Base-by-base conservation (phyloP, 495 filamentous ascomycete species). In the Daldinia caldariorum region DNA sequence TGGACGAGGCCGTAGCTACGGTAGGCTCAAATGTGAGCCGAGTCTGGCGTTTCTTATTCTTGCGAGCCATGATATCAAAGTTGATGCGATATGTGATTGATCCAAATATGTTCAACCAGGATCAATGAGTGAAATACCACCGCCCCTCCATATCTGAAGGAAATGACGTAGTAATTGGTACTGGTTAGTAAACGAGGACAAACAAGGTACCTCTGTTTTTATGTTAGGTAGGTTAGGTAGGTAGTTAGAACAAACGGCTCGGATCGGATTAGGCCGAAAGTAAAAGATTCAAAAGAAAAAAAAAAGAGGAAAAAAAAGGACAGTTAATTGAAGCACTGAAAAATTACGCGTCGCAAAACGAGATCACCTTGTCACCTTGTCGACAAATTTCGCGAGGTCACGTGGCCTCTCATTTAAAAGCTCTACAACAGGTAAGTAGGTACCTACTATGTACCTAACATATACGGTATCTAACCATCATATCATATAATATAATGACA, bases 21-120 rank as follows among this genome's bases (percentile, higher is more conserved):
- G 51, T 58, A 34, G 70, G 60, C 60, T 77, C 70, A 37, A 77
- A 77, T 0, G 65, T 73, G 53, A 77, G 70, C 54, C 53, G 66
- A 18, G 75, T 55, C 16, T 77, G 75, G 13, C 41, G 38, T 18
- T 64, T 75, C 54, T 73, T 77, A 37, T 64, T 75, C 57, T 73
- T 77, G 31, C 61, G 70, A 13, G 72, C 63, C 73, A 77, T 77
- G 55, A 38, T 41, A 10, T 10, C 9, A 6, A 16, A 53, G 50
- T 53, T 18, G 32, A 38, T 32, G 37, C 14, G 56, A 6, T 22
- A 10, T 22, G 54, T 39, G 20, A 16, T 57, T 22, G 34, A 20
- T 38, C 26, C 10, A 13, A 16, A n/a, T 55, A 55, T 3, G 12
- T 9, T 12, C 2, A 31, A 18, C 16, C 51, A 32, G 26, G 3